Evolutionary conservation across 1,139 yeast species (phyloP).

Genomic region (Diutina pseudorugosa): DNA sequence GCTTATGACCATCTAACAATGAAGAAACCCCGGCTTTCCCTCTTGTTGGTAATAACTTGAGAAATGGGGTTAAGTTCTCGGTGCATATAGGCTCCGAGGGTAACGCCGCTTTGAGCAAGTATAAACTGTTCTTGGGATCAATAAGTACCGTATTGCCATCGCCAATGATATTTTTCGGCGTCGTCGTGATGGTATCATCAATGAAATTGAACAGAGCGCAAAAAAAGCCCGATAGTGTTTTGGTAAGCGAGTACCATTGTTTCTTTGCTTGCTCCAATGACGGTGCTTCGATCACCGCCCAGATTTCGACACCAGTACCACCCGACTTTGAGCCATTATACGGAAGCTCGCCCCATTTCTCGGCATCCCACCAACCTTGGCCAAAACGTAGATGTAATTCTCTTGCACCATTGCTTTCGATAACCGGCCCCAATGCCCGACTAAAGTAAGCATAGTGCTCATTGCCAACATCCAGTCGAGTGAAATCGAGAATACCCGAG

Average conservation of each 20-base stretch:
- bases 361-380: slow-evolving; percentile 94
- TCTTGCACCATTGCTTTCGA: slow-evolving; percentile 53
- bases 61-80: slow-evolving; percentile 88
- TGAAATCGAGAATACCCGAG: slow-evolving; percentile 31
- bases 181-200: slow-evolving; percentile 67
- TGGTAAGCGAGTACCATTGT: slow-evolving; percentile 63
- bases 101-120: slow-evolving; percentile 67
- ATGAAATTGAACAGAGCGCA: slow-evolving; percentile 92
- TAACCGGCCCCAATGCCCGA: slow-evolving; percentile 64
- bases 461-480: slow-evolving; percentile 14
- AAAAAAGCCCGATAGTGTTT: slow-evolving; percentile 78
- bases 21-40: slow-evolving; percentile 87
- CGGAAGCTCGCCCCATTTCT: slow-evolving; percentile 79
- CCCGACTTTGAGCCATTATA: slow-evolving; percentile 62
- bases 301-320: slow-evolving; percentile 91
- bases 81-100: slow-evolving; percentile 97
- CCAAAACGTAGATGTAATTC: slow-evolving; percentile 79
- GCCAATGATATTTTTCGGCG: slow-evolving; percentile 32
- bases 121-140: slow-evolving; percentile 37
- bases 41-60: slow-evolving; percentile 82
- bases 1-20: slow-evolving; percentile 82
- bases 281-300: slow-evolving; percentile 73
- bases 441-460: slow-evolving; percentile 48
- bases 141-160: slow-evolving; percentile 7
- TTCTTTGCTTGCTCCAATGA: slow-evolving; percentile 40